Evolutionary conservation across 2,329 filamentous ascomycete species (phyloP).

Genomic region (Teratosphaeria zuluensis): DNA sequence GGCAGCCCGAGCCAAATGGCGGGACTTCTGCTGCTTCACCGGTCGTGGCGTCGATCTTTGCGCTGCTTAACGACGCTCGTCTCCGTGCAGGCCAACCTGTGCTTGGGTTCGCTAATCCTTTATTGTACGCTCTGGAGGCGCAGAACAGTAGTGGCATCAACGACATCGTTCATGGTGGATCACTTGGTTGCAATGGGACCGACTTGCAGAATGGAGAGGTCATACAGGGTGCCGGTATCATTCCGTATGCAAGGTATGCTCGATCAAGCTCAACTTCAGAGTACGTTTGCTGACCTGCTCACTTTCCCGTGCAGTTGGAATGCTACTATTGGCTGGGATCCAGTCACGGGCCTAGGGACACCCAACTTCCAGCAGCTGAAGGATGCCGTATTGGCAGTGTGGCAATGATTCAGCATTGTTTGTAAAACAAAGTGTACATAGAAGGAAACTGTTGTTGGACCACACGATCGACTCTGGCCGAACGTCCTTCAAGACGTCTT

Average conservation of each 20-base stretch:
- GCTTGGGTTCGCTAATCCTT: conserved; percentile 48
- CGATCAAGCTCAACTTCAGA: not conserved
- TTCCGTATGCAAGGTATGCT: conserved; percentile 9
- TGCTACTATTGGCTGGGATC: conserved; percentile 21
- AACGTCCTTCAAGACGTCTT: not conserved
- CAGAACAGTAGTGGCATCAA: conserved; percentile 32
- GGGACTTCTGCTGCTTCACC: conserved; percentile 48
- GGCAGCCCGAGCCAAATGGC: conserved; percentile 25
- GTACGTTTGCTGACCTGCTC: not conserved
- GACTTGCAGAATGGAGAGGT: conserved; percentile 7
- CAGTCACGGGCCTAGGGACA: conserved; percentile 24
- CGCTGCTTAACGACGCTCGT: conserved; percentile 53
- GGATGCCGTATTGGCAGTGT: not conserved
- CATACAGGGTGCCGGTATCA: conserved; percentile 9
- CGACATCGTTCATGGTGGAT: conserved; percentile 34
- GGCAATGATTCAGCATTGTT: not conserved
- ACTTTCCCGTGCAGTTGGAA: conserved; percentile 7
- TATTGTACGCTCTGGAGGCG: conserved; percentile 39
- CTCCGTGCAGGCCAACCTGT: conserved; percentile 39
- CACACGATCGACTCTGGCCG: not conserved
- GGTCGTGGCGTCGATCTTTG: conserved; percentile 47
- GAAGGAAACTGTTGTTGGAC: too few relatives aligned
- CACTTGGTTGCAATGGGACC: conserved; percentile 10
- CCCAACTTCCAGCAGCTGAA: conserved; percentile 7
- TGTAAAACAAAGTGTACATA: not conserved